Percentiles rank a stretch among this genome's conserved stretches.
These are phyloP conservation scores for Kluyveromyces lactis DNA, from an alignment of 805 yeast genomes.

Conservation along the genomic window DNA sequence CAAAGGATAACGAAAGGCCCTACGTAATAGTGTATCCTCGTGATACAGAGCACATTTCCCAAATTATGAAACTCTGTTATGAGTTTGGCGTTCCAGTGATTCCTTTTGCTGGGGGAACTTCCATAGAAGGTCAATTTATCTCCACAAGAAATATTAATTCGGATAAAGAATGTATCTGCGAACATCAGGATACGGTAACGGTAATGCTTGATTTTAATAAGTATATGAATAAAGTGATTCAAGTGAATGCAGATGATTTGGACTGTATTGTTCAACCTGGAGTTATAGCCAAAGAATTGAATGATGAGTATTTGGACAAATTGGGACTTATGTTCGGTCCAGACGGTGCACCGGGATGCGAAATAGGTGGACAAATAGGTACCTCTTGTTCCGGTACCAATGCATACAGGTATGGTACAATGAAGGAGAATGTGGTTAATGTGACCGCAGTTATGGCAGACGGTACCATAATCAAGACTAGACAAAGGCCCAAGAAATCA, in stretches of 20 bases:
- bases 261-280: constrained; percentile 77
- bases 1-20: constrained; percentile 41
- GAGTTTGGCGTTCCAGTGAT: constrained; percentile 48
- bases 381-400: constrained; percentile 79
- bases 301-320: constrained; percentile 34
- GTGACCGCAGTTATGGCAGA: constrained; percentile 78
- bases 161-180: not conserved
- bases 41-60: constrained; percentile 47
- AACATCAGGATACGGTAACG: constrained; percentile 20
- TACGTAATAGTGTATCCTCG: constrained; percentile 42
- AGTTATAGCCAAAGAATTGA: constrained; percentile 69
- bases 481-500: constrained; percentile 68
- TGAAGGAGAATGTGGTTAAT: constrained; percentile 71
- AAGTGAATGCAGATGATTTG: constrained; percentile 56
- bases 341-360: constrained; percentile 87
- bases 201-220: constrained; percentile 42
- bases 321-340: constrained; percentile 60
- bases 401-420: constrained; percentile 76
- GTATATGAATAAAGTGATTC: constrained; percentile 47
- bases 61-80: constrained; percentile 45
- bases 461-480: constrained; percentile 71
- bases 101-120: constrained; percentile 57
- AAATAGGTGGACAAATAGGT: constrained; percentile 77
- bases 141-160: constrained; percentile 38
- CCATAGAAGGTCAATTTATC: constrained; percentile 59